phyloP scores from a whole-genome alignment of 1,284 basidiomycete genomes.

The Flammula alnicola region DNA sequence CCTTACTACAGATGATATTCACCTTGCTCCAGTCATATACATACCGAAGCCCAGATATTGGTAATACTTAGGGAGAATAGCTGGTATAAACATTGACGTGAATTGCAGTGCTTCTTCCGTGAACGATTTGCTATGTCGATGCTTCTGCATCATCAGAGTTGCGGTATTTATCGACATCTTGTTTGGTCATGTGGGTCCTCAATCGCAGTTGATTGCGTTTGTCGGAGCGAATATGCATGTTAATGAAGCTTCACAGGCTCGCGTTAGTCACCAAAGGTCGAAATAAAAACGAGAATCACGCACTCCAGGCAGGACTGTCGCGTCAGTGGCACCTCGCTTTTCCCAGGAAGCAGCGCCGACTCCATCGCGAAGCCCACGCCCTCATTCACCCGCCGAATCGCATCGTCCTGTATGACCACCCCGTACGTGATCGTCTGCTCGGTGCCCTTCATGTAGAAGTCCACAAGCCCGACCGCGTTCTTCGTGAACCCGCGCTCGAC shows the following conservation, averaged over 20 bases:
- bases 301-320: conserved; percentile 9
- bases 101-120: too few species aligned
- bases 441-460: conserved; percentile 9
- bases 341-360: conserved; percentile 6
- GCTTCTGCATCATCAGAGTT: too few species aligned
- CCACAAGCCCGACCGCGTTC: conserved; percentile 8
- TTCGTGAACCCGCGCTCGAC: background rate
- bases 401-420: conserved; percentile 3
- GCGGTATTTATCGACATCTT: conserved; percentile 9
- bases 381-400: conserved; percentile 3
- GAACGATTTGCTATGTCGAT: too few species aligned
- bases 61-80: too few species aligned
- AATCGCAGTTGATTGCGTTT: conserved; percentile 15
- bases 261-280: background rate
- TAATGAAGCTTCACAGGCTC: conserved; percentile 14
- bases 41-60: too few species aligned
- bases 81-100: too few species aligned
- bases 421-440: conserved; percentile 5
- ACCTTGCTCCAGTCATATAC: too few species aligned
- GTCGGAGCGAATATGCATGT: conserved; percentile 17
- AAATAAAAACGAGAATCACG: background rate
- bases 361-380: conserved; percentile 1
- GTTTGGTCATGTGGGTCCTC: conserved; percentile 11
- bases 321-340: background rate
- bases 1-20: too few species aligned